These are phyloP conservation scores for Alternaria metachromatica DNA, from an alignment of 2,329 filamentous ascomycete genomes.

Conservation along the genomic window DNA sequence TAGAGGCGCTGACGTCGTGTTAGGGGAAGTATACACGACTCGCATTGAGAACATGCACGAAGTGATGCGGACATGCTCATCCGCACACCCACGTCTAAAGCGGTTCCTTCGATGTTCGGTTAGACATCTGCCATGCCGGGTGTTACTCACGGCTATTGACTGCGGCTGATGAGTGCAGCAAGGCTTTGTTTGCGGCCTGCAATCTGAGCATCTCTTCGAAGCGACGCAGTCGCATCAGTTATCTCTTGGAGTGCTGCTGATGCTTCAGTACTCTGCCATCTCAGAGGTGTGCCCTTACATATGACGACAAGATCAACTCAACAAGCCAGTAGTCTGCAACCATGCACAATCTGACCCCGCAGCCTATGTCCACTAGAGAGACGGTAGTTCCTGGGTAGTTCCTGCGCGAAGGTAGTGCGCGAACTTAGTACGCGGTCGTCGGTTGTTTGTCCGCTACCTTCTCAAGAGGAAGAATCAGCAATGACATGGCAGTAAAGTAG, in stretches of 20 bases:
- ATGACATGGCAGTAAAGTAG: neutral
- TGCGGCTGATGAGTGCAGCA: neutral
- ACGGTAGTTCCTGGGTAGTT: neutral
- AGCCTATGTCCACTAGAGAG: neutral
- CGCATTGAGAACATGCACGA: neutral
- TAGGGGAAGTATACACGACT: neutral
- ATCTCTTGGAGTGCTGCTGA: neutral
- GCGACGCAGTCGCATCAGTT: neutral
- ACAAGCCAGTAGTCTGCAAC: neutral
- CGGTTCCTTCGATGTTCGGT: neutral
- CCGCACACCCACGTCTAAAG: neutral
- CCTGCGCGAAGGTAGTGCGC: neutral
- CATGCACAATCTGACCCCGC: neutral
- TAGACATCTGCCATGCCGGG: neutral
- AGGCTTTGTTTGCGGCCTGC: neutral
- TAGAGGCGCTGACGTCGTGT: neutral
- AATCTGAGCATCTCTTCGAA: neutral
- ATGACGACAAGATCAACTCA: neutral
- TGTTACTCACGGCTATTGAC: neutral
- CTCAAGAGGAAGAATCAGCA: neutral
- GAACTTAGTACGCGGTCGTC: neutral
- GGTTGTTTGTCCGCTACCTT: neutral
- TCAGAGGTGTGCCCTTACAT: neutral
- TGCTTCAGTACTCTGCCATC: neutral
- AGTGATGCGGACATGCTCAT: neutral